Evolutionary conservation across 2,329 filamentous ascomycete genomes (phyloP).

Genomic region (Phaeophleospora eucalypticola): DNA sequence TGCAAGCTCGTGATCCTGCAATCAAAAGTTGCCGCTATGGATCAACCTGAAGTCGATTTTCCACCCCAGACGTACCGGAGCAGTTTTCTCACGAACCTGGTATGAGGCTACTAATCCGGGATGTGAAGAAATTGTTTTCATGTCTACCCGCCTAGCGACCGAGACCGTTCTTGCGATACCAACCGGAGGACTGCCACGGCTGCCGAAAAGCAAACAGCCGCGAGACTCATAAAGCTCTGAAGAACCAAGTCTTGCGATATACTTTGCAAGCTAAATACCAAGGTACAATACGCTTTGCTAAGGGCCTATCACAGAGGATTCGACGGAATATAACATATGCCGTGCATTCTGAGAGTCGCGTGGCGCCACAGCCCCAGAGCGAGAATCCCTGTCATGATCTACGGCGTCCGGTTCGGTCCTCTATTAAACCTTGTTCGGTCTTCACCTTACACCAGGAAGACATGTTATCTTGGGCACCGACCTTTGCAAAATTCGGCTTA

Average conservation of each 20-base stretch:
- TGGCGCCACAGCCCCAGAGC: background rate
- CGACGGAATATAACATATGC: background rate
- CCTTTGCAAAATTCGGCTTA: background rate
- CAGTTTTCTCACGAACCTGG: too few species aligned
- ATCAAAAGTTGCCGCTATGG: background rate
- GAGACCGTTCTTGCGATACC: background rate
- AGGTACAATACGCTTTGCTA: too few species aligned
- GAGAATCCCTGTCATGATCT: background rate
- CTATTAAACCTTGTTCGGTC: background rate
- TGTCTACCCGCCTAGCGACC: background rate
- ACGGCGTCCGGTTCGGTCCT: background rate
- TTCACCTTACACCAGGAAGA: background rate
- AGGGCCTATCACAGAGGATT: background rate
- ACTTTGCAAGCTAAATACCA: too few species aligned
- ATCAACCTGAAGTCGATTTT: too few species aligned
- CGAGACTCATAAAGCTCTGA: too few species aligned
- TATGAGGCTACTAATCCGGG: background rate
- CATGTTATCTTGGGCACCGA: background rate
- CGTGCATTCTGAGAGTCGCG: background rate
- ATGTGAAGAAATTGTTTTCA: background rate
- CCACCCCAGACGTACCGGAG: too few species aligned
- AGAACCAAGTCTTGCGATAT: too few species aligned
- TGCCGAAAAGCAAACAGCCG: background rate
- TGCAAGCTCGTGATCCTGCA: background rate
- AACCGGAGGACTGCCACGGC: background rate